Conservation (phyloP, 177 flowering plant species). For the Tripterygium wilfordii region DNA sequence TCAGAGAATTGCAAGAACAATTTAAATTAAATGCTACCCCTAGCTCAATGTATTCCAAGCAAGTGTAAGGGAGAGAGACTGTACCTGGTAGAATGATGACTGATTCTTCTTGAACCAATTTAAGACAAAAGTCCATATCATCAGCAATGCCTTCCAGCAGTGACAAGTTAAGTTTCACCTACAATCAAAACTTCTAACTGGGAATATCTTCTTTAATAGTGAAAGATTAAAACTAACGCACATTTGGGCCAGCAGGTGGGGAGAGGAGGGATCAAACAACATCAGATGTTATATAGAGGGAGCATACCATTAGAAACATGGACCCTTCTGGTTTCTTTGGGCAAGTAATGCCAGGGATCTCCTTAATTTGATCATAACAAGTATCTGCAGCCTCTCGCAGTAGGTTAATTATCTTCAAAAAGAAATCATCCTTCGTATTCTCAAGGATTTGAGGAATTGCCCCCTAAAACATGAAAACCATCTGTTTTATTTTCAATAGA, state of each 20-base stretch:
- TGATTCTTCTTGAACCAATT: constrained; percentile 55
- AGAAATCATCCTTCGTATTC: constrained; percentile 28
- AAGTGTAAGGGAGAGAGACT: background rate
- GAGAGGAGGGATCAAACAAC: background rate
- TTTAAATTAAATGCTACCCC: background rate
- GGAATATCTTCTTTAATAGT: background rate
- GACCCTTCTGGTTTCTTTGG: constrained; percentile 41
- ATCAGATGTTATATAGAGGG: background rate
- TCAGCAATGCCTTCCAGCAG: constrained; percentile 34
- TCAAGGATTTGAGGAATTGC: constrained; percentile 40
- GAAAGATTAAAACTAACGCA: background rate
- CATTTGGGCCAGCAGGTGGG: too few species aligned
- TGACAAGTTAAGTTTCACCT: constrained; percentile 40
- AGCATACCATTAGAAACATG: constrained; percentile 35
- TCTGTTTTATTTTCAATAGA: too few species aligned
- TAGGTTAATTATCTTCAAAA: constrained; percentile 14
- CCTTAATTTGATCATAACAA: constrained; percentile 21
- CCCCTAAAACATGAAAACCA: constrained; percentile 18
- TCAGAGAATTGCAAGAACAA: background rate
- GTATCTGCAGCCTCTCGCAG: constrained; percentile 22
- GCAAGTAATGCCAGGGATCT: constrained; percentile 34
- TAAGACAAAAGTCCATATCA: constrained; percentile 38
- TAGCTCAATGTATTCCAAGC: background rate
- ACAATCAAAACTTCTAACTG: background rate
- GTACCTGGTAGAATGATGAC: constrained; percentile 57